These are phyloP conservation scores for Punica granatum DNA, from an alignment of 345 rosid species.

Conservation along the genomic window DNA sequence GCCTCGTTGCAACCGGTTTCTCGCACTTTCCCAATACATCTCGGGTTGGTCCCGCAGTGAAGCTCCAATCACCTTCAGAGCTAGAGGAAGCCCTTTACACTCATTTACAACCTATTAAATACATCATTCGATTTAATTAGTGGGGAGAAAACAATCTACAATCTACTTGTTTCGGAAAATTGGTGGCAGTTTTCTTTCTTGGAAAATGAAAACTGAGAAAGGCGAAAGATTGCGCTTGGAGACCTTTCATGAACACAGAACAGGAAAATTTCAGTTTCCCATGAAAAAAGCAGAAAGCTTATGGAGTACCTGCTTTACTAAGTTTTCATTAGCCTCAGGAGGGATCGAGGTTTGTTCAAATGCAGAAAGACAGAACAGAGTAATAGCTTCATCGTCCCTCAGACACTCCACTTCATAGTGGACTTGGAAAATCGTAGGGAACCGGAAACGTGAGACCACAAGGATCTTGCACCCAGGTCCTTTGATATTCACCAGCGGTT, in stretches of 20 bases:
- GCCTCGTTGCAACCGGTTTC: slow-evolving; percentile 49
- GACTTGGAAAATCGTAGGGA: slow-evolving; percentile 25
- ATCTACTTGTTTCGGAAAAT: background rate
- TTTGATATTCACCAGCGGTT: slow-evolving; percentile 32
- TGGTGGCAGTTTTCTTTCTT: background rate
- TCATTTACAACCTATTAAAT: slow-evolving; percentile 55
- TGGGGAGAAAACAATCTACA: background rate
- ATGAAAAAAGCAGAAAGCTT: background rate
- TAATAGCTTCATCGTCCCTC: slow-evolving; percentile 51
- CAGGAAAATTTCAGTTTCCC: background rate
- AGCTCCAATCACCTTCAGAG: slow-evolving; percentile 93
- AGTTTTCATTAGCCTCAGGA: slow-evolving; percentile 29
- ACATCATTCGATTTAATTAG: background rate
- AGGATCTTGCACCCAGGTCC: slow-evolving; percentile 58
- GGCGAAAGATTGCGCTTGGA: too few species aligned
- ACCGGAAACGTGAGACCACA: slow-evolving; percentile 67
- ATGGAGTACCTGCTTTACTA: slow-evolving; percentile 59
- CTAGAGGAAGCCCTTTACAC: slow-evolving; percentile 92
- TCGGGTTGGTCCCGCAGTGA: slow-evolving; percentile 54
- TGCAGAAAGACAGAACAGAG: slow-evolving; percentile 68
- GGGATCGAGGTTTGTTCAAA: slow-evolving; percentile 63
- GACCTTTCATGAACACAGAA: background rate
- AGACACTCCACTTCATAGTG: slow-evolving; percentile 58
- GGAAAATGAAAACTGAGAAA: background rate
- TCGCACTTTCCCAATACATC: slow-evolving; percentile 63